Evolutionary conservation across 2,329 filamentous ascomycete genomes (phyloP), one percentile per base, ranked within the genome.

Genomic region (Fusarium keratoplasticum): DNA sequence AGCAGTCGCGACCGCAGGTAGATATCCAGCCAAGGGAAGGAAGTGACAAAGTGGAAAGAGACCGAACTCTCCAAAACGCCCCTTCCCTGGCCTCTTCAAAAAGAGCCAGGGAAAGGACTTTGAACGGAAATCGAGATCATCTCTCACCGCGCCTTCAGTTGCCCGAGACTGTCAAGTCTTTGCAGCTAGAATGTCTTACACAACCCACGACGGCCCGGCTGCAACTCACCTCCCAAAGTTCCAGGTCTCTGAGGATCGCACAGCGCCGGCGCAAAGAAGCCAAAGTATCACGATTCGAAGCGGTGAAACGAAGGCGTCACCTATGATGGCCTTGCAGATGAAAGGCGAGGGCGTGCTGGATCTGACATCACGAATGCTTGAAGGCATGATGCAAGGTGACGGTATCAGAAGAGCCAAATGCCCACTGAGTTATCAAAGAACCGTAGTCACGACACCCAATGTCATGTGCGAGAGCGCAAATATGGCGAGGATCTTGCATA

Each of bases 281-380:
- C 35, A 38, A 47, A 59, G 74, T 66, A 33, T 42, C 61, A 73
- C 76, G 55, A 60, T 61, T 66, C 57, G 57, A 61, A 59, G 60
- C 38, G 40, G 75, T 76, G 47, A 59, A 42, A 75, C 63, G 64
- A 61, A 69, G 70, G 71, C 55, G 61, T 67, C 40, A 40, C 47
- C 68, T 74, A 63, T 52, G 60, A 60, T 42, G 44, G 18, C 42
- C 57, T 69, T 36, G 55, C 42, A 69, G 64, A 44, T 29, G 29
- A 20, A 50, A 16, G 33, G 62, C 18, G 18, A 72, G 40, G 61
- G 62, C 54, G 42, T n/a, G 52, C 33, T 38, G 7, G 13, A 16
- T 31, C 16, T 33, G 38, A 74, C 40, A 57, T 38, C 16, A 52
- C 52, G 55, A 58, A 61, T 59, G 44, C 58, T 55, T 47, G 20